Conservation (phyloP, 495 filamentous ascomycete species). For the Penicillium canariense region DNA sequence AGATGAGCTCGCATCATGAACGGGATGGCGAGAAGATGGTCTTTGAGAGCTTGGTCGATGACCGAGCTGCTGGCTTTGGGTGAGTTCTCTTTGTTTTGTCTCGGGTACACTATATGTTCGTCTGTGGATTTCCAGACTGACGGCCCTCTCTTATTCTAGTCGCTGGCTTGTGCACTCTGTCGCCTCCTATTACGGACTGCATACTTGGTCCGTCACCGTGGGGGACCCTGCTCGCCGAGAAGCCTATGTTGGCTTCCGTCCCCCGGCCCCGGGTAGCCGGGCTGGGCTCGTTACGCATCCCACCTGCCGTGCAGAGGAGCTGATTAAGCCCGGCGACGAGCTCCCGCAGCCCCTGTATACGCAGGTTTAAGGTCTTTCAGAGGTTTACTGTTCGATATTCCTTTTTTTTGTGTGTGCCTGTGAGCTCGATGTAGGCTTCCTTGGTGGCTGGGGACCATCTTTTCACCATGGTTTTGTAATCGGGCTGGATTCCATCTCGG, state of each 20-base stretch:
- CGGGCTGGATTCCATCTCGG: not conserved
- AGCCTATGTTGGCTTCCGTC: constrained; percentile 80
- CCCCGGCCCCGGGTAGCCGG: constrained; percentile 30
- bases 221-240: constrained; percentile 75
- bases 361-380: constrained; percentile 44
- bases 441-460: not conserved
- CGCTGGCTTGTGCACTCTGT: constrained; percentile 94
- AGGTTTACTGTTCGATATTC: not conserved
- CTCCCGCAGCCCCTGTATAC: constrained; percentile 61
- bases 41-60: constrained; percentile 71
- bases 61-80: constrained; percentile 77
- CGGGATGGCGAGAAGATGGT: constrained; percentile 69
- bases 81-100: constrained; percentile 42
- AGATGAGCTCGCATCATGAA: constrained; percentile 45
- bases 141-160: constrained; percentile 37
- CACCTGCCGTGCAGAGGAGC: constrained; percentile 26
- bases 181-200: constrained; percentile 87
- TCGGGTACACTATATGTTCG: not conserved
- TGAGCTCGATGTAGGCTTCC: not conserved
- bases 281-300: constrained; percentile 29
- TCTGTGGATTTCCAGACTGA: constrained; percentile 10
- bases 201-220: constrained; percentile 76
- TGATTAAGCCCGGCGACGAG: constrained; percentile 44
- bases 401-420: not conserved
- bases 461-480: not conserved